phyloP scores from a whole-genome alignment of 1,284 basidiomycete species.

The Cutaneotrichosporon sp. region DNA sequence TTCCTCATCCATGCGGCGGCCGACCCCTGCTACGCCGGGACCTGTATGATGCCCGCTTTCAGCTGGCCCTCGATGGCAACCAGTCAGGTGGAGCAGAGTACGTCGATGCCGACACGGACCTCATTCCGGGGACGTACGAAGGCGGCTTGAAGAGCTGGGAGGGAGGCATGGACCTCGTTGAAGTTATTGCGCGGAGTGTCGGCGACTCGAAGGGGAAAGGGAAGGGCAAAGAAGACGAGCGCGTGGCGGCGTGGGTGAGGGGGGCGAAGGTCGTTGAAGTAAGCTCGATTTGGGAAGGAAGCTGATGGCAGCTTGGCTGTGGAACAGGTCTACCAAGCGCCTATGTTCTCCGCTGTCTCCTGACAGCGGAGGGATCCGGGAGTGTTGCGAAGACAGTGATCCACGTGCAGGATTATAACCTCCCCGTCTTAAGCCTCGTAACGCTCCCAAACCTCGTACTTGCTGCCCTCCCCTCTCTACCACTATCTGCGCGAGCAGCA shows the following conservation, averaged over 20 bases:
- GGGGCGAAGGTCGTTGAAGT: conserved; percentile 65
- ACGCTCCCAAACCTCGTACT: conserved; percentile 85
- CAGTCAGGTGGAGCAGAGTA: conserved; percentile 48
- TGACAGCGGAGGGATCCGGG: conserved; percentile 39
- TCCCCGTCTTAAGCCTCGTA: conserved; percentile 70
- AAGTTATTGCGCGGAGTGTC: conserved; percentile 24
- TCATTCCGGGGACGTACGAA: conserved; percentile 89
- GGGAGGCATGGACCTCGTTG: conserved; percentile 81
- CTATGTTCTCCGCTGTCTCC: conserved; percentile 63
- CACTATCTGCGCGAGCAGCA: conserved; percentile 19
- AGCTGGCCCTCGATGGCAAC: conserved; percentile 56
- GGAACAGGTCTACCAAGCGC: conserved; percentile 83
- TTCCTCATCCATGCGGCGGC: conserved; percentile 22
- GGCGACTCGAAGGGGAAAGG: conserved; percentile 35
- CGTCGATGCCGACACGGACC: conserved; percentile 76
- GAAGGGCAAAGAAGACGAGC: conserved; percentile 7
- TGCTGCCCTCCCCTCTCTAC: conserved; percentile 46
- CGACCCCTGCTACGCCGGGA: conserved; percentile 61
- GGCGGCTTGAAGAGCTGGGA: conserved; percentile 98
- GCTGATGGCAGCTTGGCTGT: conserved; percentile 68
- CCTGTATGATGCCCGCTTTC: conserved; percentile 89
- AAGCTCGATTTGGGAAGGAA: conserved; percentile 10
- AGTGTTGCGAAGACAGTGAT: conserved; percentile 52
- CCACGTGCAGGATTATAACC: conserved; percentile 93
- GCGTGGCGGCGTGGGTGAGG: conserved; percentile 30